These are phyloP conservation scores for Cadophora luteo-olivacea DNA, from an alignment of 2,329 filamentous ascomycete species.

Conservation along the genomic window DNA sequence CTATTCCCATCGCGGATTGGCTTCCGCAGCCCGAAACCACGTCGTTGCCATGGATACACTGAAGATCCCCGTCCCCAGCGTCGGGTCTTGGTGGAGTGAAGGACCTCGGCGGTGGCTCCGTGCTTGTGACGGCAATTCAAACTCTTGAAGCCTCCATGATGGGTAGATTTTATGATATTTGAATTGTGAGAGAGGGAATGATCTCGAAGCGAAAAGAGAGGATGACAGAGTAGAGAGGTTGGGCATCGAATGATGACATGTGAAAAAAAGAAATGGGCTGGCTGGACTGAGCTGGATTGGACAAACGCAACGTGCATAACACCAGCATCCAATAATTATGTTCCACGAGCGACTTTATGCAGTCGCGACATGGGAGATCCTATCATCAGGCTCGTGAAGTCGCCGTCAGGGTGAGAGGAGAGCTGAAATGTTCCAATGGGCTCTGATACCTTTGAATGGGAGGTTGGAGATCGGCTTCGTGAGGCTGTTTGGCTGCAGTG, in stretches of 20 bases:
- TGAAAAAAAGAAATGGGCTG: slow-evolving; percentile 7
- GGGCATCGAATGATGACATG: not conserved
- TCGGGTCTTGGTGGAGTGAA: not conserved
- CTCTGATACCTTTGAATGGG: too few species aligned
- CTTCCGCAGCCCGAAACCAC: not conserved
- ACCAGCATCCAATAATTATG: slow-evolving; percentile 9
- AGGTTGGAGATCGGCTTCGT: not conserved
- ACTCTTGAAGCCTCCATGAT: too few species aligned
- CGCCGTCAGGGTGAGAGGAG: not conserved
- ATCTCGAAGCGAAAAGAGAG: too few species aligned
- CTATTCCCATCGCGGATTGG: slow-evolving; percentile 1
- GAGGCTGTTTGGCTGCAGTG: slow-evolving; percentile 13
- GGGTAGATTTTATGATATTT: too few species aligned
- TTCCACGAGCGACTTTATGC: slow-evolving; percentile 12
- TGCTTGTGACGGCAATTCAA: not conserved
- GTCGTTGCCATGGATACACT: slow-evolving; percentile 11
- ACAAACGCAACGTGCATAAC: not conserved
- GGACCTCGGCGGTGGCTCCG: not conserved
- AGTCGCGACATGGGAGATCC: slow-evolving; percentile 6
- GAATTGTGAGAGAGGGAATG: not conserved
- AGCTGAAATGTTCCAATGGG: slow-evolving; percentile 1
- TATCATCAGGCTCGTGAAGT: not conserved
- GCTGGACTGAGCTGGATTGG: not conserved
- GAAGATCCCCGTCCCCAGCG: not conserved
- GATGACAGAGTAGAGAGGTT: not conserved